Percentiles rank a stretch among this genome's conserved stretches.
phyloP scores from a whole-genome alignment of 306 rosid genomes.

The Phaseolus lunatus region DNA sequence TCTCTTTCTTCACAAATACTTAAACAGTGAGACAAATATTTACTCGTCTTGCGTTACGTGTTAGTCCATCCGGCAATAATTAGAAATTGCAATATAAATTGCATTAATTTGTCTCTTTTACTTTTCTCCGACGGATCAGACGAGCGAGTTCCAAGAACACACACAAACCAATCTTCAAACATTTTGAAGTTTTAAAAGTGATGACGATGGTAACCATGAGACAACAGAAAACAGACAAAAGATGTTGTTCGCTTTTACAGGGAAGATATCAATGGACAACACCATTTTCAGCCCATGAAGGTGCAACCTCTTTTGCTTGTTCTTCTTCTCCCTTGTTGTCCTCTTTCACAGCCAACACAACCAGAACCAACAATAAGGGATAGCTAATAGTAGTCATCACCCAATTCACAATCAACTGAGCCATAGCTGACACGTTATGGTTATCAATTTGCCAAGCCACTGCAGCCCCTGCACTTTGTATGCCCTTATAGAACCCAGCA shows the following conservation, averaged over 20 bases:
- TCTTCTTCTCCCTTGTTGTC: constrained; percentile 45
- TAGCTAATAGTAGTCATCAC: constrained; percentile 67
- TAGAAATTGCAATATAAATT: neutral
- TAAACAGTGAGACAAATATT: neutral
- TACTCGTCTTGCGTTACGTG: neutral
- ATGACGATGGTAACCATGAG: constrained; percentile 10
- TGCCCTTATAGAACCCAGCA: constrained; percentile 84
- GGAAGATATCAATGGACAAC: constrained; percentile 21
- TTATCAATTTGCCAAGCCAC: constrained; percentile 94
- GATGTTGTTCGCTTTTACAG: constrained; percentile 6
- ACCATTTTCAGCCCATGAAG: constrained; percentile 38
- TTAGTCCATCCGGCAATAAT: neutral
- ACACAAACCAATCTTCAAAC: neutral
- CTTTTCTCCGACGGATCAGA: neutral
- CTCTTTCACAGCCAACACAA: constrained; percentile 76
- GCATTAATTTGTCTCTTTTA: constrained; percentile 1
- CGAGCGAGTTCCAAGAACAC: constrained; percentile 30
- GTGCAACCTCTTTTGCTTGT: constrained; percentile 44
- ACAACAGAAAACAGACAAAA: constrained; percentile 37
- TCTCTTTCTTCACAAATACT: neutral
- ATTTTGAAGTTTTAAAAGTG: neutral
- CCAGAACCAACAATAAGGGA: constrained; percentile 68
- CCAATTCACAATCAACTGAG: constrained; percentile 78
- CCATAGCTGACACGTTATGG: constrained; percentile 55
- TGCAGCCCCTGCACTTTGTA: constrained; percentile 98